phyloP scores from a whole-genome alignment of 1,284 basidiomycete genomes.

The Moesziomyces sp. region DNA sequence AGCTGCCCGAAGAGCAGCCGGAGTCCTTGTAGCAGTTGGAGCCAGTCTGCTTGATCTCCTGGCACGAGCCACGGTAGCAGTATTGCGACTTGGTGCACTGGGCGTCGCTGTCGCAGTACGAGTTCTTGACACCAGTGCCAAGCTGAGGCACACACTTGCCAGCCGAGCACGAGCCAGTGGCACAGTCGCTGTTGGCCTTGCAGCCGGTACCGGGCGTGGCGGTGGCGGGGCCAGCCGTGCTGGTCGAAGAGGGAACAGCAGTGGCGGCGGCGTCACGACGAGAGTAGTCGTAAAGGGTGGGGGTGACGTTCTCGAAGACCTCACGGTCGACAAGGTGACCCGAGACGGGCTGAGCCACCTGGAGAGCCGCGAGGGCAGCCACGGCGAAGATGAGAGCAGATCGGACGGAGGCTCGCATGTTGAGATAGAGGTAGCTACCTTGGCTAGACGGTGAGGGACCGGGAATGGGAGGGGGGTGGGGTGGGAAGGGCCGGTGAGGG shows the following conservation, averaged over 20 bases:
- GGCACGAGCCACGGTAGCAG: slow-evolving; percentile 43
- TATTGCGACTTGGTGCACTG: slow-evolving; percentile 26
- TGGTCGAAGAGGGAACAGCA: slow-evolving; percentile 14
- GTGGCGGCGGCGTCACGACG: slow-evolving; percentile 20
- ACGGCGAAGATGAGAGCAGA: slow-evolving; percentile 32
- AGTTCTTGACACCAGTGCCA: slow-evolving; percentile 17
- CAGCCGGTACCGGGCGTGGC: slow-evolving; percentile 22
- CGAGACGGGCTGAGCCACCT: slow-evolving; percentile 44
- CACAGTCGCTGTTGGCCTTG: slow-evolving; percentile 23
- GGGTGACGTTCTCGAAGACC: slow-evolving; percentile 40
- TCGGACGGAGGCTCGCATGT: slow-evolving; percentile 40
- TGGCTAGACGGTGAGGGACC: slow-evolving; percentile 23
- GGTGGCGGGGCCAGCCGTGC: slow-evolving; percentile 3
- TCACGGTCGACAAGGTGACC: slow-evolving; percentile 41
- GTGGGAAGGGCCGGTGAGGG: slow-evolving; percentile 5
- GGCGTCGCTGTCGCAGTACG: slow-evolving; percentile 26
- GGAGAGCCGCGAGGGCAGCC: slow-evolving; percentile 34
- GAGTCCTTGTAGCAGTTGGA: slow-evolving; percentile 41
- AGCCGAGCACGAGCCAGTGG: slow-evolving; percentile 19
- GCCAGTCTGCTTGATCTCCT: slow-evolving; percentile 24
- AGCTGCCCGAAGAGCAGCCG: slow-evolving; percentile 25
- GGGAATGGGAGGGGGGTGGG: slow-evolving; percentile 7
- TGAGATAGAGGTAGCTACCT: slow-evolving; percentile 41
- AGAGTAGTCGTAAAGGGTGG: slow-evolving; percentile 34
- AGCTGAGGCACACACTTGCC: slow-evolving; percentile 31